Conservation (phyloP, 2,329 filamentous ascomycete genomes). For the Colletotrichum melonis region DNA sequence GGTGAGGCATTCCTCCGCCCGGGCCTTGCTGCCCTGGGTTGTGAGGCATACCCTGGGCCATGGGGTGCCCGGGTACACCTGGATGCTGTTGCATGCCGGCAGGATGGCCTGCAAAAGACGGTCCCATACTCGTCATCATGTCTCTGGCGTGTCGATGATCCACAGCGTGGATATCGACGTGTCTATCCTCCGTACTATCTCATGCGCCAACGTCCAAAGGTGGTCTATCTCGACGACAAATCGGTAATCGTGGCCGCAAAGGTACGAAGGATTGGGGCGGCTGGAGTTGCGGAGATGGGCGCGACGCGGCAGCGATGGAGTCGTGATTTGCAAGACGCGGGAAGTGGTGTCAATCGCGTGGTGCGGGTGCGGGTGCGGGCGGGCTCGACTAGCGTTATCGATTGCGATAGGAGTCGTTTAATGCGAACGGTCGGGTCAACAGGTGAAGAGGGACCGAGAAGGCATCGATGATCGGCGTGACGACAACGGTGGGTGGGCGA, state of each 20-base stretch:
- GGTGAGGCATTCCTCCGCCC: constrained; percentile 73
- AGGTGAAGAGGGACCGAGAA: constrained; percentile 25
- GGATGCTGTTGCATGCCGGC: constrained; percentile 78
- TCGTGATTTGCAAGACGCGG: constrained; percentile 23
- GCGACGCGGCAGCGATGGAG: constrained; percentile 33
- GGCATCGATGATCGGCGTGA: constrained; percentile 36
- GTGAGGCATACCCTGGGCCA: constrained; percentile 72
- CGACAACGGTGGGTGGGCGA: constrained; percentile 12
- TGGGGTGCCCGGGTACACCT: constrained; percentile 74
- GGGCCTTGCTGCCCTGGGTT: constrained; percentile 78
- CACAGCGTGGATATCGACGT: constrained; percentile 71
- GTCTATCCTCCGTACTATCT: constrained; percentile 55
- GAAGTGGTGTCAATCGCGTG: constrained; percentile 28
- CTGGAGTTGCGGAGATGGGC: constrained; percentile 27
- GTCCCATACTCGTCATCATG: constrained; percentile 79
- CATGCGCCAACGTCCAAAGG: constrained; percentile 53
- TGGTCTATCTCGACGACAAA: constrained; percentile 12
- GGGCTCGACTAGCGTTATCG: constrained; percentile 32
- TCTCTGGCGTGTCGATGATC: constrained; percentile 59
- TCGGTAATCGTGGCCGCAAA: constrained; percentile 22
- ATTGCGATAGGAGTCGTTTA: constrained; percentile 18
- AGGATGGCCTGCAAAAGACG: constrained; percentile 75
- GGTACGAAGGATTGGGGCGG: constrained; percentile 1
- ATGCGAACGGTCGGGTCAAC: constrained; percentile 26
- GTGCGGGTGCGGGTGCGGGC: constrained; percentile 14